phyloP scores from a whole-genome alignment of 2,329 filamentous ascomycete species.

The Calycina herbarum region DNA sequence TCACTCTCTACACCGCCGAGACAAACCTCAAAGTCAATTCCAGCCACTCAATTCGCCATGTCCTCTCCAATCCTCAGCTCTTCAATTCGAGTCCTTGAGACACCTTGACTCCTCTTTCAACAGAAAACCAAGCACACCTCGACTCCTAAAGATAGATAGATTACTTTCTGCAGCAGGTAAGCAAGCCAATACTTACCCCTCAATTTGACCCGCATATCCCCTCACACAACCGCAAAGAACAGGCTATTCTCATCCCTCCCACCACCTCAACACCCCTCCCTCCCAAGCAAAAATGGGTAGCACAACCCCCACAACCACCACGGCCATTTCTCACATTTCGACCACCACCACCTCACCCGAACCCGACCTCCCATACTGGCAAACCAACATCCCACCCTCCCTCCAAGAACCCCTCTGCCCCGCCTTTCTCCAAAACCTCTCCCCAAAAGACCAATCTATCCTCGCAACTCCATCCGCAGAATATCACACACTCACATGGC shows the following conservation, averaged over 20 bases:
- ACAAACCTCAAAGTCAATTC: background rate
- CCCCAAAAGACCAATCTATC: slow-evolving; percentile 67
- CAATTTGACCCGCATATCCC: background rate
- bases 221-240: background rate
- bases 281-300: slow-evolving; percentile 27
- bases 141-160: background rate
- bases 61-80: background rate
- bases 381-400: slow-evolving; percentile 69
- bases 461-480: slow-evolving; percentile 65
- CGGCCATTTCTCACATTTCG: background rate
- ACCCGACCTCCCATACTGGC: slow-evolving; percentile 66
- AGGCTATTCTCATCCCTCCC: background rate
- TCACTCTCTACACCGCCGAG: background rate
- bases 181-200: background rate
- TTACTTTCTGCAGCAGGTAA: background rate
- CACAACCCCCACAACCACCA: slow-evolving; percentile 9
- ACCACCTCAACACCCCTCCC: background rate
- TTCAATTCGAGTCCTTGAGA: background rate
- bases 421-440: slow-evolving; percentile 62
- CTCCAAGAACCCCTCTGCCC: slow-evolving; percentile 69
- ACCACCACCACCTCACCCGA: background rate
- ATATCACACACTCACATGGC: slow-evolving; percentile 68
- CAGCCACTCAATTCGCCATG: background rate
- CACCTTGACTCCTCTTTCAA: background rate
- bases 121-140: background rate